Conservation (phyloP, 768 basidiomycete genomes). For the Paxillus ammoniavirescens region DNA sequence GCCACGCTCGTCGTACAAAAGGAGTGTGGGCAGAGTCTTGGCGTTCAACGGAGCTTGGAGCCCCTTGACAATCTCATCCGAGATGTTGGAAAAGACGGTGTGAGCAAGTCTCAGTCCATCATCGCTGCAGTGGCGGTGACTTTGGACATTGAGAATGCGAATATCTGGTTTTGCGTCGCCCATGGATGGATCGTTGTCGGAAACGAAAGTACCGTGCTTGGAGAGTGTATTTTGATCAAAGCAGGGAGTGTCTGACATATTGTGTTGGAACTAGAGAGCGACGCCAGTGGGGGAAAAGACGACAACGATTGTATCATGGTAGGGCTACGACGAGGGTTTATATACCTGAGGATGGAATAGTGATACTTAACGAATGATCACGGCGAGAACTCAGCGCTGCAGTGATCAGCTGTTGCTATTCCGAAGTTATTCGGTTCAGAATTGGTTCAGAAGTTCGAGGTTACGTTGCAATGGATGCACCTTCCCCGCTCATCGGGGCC, state of each 20-base stretch:
- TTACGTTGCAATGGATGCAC: no score
- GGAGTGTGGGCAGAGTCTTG: conserved; percentile 73
- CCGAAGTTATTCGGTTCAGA: no score
- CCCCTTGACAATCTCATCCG: conserved; percentile 51
- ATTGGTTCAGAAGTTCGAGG: no score
- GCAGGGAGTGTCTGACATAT: background rate
- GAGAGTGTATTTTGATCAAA: background rate
- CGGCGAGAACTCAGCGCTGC: no score
- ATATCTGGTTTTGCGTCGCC: conserved; percentile 3
- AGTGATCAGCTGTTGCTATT: no score
- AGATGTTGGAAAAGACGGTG: conserved; percentile 38
- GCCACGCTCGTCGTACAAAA: conserved; percentile 86
- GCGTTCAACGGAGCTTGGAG: conserved; percentile 52
- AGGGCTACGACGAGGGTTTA: no score
- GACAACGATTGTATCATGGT: no score
- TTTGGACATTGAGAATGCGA: conserved; percentile 51
- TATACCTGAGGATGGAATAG: no score
- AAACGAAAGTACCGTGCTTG: background rate
- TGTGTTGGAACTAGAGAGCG: no score
- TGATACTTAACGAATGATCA: no score
- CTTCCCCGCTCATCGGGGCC: no score
- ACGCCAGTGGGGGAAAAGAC: no score
- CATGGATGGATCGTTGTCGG: background rate
- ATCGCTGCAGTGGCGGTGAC: conserved; percentile 24
- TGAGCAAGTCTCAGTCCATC: conserved; percentile 14